These are phyloP conservation scores for Apiospora rasikravindrae DNA, from an alignment of 2,329 filamentous ascomycete species.

Conservation along the genomic window DNA sequence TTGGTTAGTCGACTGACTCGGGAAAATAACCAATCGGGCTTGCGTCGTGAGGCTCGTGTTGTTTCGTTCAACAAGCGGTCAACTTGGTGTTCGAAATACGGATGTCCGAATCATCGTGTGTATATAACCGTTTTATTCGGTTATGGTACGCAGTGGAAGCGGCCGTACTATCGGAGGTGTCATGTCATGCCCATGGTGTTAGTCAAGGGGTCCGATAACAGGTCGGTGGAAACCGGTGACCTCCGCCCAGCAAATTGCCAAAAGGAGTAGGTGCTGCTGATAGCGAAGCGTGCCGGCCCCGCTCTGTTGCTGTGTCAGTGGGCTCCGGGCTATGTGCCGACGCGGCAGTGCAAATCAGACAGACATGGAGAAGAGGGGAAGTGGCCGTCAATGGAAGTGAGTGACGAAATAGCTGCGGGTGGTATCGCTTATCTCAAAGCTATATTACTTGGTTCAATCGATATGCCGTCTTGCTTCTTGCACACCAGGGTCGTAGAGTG, in stretches of 20 bases:
- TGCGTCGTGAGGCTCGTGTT: background rate
- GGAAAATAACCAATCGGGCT: background rate
- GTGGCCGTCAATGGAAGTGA: background rate
- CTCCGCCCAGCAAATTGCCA: constrained; percentile 11
- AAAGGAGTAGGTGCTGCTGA: constrained; percentile 15
- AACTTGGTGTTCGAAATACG: background rate
- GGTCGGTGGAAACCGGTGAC: background rate
- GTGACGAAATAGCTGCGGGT: background rate
- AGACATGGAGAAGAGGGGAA: background rate
- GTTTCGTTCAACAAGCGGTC: background rate
- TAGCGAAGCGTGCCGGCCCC: constrained; percentile 1
- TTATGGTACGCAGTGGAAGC: background rate
- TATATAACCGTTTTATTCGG: constrained; percentile 3
- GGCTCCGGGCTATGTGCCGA: background rate
- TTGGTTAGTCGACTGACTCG: background rate
- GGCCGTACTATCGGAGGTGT: constrained; percentile 5
- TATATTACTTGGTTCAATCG: background rate
- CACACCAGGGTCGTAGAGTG: background rate
- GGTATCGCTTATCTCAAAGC: background rate
- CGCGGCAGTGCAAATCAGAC: background rate
- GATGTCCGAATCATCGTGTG: constrained; percentile 2
- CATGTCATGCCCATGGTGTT: constrained; percentile 13
- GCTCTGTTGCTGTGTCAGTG: background rate
- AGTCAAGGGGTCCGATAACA: constrained; percentile 9
- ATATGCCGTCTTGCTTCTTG: background rate